Base-by-base conservation (phyloP, 2,329 filamentous ascomycete species). In the Grosmannia serpens region DNA sequence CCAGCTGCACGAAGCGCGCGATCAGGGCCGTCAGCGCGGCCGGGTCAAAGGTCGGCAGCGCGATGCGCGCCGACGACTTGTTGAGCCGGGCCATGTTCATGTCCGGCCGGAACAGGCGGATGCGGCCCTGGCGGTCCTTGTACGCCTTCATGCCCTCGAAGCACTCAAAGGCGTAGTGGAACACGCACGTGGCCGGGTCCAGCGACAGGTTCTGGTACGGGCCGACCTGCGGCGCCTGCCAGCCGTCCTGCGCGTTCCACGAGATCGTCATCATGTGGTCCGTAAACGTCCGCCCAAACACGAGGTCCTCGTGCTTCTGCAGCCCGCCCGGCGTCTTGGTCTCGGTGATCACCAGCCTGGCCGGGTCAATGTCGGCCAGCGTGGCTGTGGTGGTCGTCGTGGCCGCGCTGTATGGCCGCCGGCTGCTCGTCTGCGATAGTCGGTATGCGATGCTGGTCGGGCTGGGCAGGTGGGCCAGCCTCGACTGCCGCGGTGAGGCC, bases 111-210 rank as follows among this genome's bases (percentile, higher is more conserved):
- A 99, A 99, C 58, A 99, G 79, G 58, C 92, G 86, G 65, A 96
- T 83, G 60, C 85, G 76, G 66, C 89, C 89, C 50, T 83, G 70
- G 67, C 81, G 83, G 75, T 95, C 90, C 74, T 92, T 95, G 81
- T 99, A 99, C 61, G 94, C 94, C 79, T 99, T 99, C 91, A 97
- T 96, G 66, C 94, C 94, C 78, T 99, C 94, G 74, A 99, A 99
- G 72, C 88, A 94, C 74, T 95, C 89, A 70, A 97, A 97, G 54
- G 90, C 94, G 74, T 99, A 99, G 81, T 99, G 94, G 76, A 99
- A 92, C 62, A 97, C 94, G 75, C 91, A 97, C 38, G 90, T 94
- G 50, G 94, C 90, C 29, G 94, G 94, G 73, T 97, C 94, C 67
- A 99, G 87, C 52, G 89, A 92, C 66, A 99, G 88, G 75, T 96